phyloP scores from a whole-genome alignment of 2,329 filamentous ascomycete species.

The Coleophoma cylindrospora region DNA sequence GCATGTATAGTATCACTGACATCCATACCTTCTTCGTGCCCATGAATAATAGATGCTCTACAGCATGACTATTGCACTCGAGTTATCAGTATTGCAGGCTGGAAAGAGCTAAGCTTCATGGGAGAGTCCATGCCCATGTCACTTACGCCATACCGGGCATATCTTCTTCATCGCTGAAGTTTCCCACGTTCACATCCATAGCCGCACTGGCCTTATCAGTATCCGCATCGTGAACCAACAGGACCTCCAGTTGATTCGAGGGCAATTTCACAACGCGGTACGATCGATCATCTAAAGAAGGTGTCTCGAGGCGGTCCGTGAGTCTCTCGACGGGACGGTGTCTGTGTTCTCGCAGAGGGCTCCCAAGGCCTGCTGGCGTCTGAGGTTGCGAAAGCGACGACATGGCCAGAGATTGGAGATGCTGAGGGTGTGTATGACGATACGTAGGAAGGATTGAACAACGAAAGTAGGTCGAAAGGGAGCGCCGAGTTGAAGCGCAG shows the following conservation, averaged over 20 bases:
- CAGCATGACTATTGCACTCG: constrained; percentile 72
- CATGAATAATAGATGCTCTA: constrained; percentile 96
- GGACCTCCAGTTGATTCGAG: constrained; percentile 85
- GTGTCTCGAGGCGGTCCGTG: constrained; percentile 74
- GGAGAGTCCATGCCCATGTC: constrained; percentile 37
- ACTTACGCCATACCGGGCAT: constrained; percentile 97
- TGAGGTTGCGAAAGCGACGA: constrained; percentile 25
- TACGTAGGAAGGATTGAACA: neutral
- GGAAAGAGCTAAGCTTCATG: neutral
- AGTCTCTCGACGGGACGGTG: constrained; percentile 32
- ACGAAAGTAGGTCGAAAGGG: neutral
- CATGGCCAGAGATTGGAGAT: constrained; percentile 12
- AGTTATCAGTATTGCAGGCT: constrained; percentile 10
- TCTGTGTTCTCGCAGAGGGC: constrained; percentile 24
- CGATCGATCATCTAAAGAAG: constrained; percentile 74
- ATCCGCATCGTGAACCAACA: constrained; percentile 88
- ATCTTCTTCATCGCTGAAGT: constrained; percentile 85
- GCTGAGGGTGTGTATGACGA: neutral
- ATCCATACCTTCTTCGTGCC: constrained; percentile 78
- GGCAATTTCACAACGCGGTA: constrained; percentile 82
- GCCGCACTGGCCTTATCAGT: constrained; percentile 97
- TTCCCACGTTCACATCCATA: constrained; percentile 92
- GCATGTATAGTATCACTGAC: neutral
- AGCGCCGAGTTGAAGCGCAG: neutral
- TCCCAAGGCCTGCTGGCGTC: constrained; percentile 19